Percentiles rank a stretch among this genome's conserved stretches.
phyloP scores from a whole-genome alignment of 148 eudicot species.

The Cornus suecica region DNA sequence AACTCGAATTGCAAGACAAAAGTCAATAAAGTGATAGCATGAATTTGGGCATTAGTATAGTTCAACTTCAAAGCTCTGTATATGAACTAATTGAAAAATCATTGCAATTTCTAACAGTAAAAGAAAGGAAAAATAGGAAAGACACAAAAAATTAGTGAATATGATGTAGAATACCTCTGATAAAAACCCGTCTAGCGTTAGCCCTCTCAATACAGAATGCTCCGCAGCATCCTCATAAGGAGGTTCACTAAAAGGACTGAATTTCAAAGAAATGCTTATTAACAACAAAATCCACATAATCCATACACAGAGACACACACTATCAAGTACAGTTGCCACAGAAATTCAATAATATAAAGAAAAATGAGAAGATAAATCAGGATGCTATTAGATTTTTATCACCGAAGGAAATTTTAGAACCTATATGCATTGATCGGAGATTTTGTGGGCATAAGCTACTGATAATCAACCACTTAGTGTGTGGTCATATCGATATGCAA shows the following conservation, averaged over 20 bases:
- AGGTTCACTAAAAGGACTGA: constrained; percentile 86
- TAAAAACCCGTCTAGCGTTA: constrained; percentile 74
- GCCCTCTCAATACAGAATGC: constrained; percentile 67
- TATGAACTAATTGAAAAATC: background rate
- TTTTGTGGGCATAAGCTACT: background rate
- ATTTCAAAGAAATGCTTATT: constrained; percentile 3
- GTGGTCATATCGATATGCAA: too few relatives aligned
- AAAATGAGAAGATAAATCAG: too few relatives aligned
- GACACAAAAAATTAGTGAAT: background rate
- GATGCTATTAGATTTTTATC: too few relatives aligned
- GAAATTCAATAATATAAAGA: too few relatives aligned
- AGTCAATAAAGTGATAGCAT: too few relatives aligned
- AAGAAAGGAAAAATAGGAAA: background rate
- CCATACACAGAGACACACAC: background rate
- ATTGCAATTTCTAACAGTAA: background rate
- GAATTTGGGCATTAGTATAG: background rate
- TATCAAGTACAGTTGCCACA: background rate
- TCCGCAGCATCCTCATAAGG: constrained; percentile 80
- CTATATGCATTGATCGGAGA: too few relatives aligned
- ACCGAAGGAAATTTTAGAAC: too few relatives aligned
- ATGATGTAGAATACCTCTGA: constrained; percentile 53
- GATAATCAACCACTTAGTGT: background rate
- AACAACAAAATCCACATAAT: background rate
- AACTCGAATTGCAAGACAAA: too few relatives aligned
- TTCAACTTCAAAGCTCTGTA: background rate